Evolutionary conservation across 306 rosid species (phyloP), one percentile per base, ranked within the genome.

Genomic region (Urtica urens): DNA sequence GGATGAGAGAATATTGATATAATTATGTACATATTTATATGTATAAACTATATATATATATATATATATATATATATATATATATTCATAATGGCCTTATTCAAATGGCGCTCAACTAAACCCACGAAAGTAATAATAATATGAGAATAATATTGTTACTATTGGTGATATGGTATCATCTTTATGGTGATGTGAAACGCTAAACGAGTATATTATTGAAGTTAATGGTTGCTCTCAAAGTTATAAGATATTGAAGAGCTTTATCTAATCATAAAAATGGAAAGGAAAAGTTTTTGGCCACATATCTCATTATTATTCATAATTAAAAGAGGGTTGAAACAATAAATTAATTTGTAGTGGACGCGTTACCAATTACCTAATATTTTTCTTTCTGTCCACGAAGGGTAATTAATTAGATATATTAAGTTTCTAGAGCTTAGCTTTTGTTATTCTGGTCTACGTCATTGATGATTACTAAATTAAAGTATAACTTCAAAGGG

Each of bases 1-100:
- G 55, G 40, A 50, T 50, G 11, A 18, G n/a, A n/a, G 41, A 39
- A 50, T 18, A 50, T 11, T 31, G 52, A 46, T 30, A 34, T 46
- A 30, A n/a, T n/a, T n/a, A n/a, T n/a, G n/a, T n/a, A n/a, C n/a
- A n/a, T n/a, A n/a, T n/a, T n/a, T n/a, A n/a, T n/a, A n/a, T n/a
- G n/a, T n/a, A n/a, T n/a, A n/a, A n/a, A n/a, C n/a, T n/a, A n/a
- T n/a, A n/a, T n/a, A n/a, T n/a, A n/a, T n/a, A n/a, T n/a, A n/a
- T n/a, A n/a, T n/a, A n/a, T n/a, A n/a, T n/a, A n/a, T n/a, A n/a
- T n/a, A n/a, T n/a, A n/a, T n/a, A n/a, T n/a, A n/a, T n/a, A n/a
- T n/a, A n/a, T n/a, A n/a, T n/a, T n/a, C n/a, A n/a, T n/a, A n/a
- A 23, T 20, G 56, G 26, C 14, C 24, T 25, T 53, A 38, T 16